phyloP scores from a whole-genome alignment of 225 moss, liverwort and hornwort species.

The Neckera pumila region DNA sequence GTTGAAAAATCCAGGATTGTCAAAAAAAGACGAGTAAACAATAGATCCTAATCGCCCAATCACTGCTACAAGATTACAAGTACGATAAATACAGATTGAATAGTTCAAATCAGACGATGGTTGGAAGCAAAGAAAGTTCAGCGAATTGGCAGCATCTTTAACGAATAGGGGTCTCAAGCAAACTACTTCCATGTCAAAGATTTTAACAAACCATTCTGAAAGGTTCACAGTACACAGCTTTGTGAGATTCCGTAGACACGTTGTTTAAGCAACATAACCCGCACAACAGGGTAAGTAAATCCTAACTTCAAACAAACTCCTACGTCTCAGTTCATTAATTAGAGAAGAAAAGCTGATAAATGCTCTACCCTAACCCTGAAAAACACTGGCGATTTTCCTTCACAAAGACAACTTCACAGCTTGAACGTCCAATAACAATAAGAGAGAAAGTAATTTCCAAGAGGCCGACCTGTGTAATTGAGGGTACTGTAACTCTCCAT shows the following conservation, averaged over 20 bases:
- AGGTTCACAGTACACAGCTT: background rate
- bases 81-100: background rate
- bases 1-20: background rate
- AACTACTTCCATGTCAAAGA: background rate
- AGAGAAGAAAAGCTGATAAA: background rate
- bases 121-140: background rate
- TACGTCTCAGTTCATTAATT: background rate
- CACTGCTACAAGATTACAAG: background rate
- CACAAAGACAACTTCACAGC: background rate
- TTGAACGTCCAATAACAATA: background rate
- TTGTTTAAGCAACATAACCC: background rate
- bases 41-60: background rate
- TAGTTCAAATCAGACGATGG: background rate
- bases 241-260: background rate
- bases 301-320: background rate
- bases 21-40: background rate
- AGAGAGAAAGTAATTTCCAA: background rate
- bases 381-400: background rate
- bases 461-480: constrained; percentile 60
- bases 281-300: background rate
- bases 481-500: constrained; percentile 91
- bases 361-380: background rate
- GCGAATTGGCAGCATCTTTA: background rate
- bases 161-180: background rate
- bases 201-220: background rate